Evolutionary conservation across 2,329 filamentous ascomycete genomes (phyloP).

Genomic region (Leptographium flavum): DNA sequence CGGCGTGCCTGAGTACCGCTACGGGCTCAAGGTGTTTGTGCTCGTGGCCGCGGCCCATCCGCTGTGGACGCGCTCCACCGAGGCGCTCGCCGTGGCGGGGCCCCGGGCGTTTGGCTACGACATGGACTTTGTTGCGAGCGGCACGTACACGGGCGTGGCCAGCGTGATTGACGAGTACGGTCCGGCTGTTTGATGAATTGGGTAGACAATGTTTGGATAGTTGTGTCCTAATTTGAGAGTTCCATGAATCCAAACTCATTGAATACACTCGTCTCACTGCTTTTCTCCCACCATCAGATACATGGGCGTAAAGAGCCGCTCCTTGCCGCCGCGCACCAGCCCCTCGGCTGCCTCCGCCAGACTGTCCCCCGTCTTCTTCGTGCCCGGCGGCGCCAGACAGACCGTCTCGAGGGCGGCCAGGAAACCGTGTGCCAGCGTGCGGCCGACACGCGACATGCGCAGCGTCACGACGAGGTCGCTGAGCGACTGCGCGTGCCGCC

Average conservation of each 20-base stretch:
- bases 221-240: too few relatives aligned
- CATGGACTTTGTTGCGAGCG: slow-evolving; percentile 34
- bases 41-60: slow-evolving; percentile 38
- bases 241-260: too few relatives aligned
- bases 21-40: slow-evolving; percentile 34
- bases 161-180: slow-evolving; percentile 39
- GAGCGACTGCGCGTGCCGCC: slow-evolving; percentile 65
- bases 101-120: slow-evolving; percentile 21
- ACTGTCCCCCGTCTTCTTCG: slow-evolving; percentile 89
- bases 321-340: slow-evolving; percentile 70
- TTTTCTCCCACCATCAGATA: slow-evolving; percentile 92
- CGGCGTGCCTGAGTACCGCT: slow-evolving; percentile 38
- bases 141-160: slow-evolving; percentile 34
- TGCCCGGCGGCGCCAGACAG: slow-evolving; percentile 63
- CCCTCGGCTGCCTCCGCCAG: slow-evolving; percentile 70
- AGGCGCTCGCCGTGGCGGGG: slow-evolving; percentile 33
- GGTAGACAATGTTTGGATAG: too few relatives aligned
- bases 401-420: slow-evolving; percentile 64
- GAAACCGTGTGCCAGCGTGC: slow-evolving; percentile 59
- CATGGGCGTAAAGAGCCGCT: slow-evolving; percentile 97
- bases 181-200: too few relatives aligned
- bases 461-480: slow-evolving; percentile 71
- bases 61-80: slow-evolving; percentile 33
- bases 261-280: slow-evolving; percentile 39
- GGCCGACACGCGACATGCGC: slow-evolving; percentile 78